Percentiles rank a stretch among this genome's conserved stretches.
phyloP scores from a whole-genome alignment of 2,329 filamentous ascomycete genomes.

The Dryadomyces sulphureus region DNA sequence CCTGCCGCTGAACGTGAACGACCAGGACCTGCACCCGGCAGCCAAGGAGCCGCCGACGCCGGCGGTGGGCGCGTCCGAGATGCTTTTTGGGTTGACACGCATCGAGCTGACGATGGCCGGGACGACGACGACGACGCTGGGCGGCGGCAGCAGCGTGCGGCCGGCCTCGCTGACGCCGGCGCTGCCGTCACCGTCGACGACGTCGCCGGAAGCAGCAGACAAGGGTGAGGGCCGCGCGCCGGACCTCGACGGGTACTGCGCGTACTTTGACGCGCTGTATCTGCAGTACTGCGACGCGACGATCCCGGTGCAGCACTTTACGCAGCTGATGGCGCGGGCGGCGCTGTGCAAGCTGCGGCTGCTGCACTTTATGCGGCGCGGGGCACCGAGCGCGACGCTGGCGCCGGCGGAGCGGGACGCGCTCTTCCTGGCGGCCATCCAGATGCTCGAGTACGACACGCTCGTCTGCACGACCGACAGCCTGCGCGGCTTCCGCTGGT shows the following conservation, averaged over 20 bases:
- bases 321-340: neutral
- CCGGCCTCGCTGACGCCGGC: no score
- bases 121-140: neutral
- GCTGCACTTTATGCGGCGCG: constrained; percentile 9
- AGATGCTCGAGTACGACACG: constrained; percentile 24
- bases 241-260: neutral
- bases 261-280: neutral
- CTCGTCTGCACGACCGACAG: constrained; percentile 15
- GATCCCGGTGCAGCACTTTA: neutral
- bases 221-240: neutral
- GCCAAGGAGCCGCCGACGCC: constrained; percentile 12
- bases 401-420: constrained; percentile 11
- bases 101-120: constrained; percentile 13
- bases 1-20: constrained; percentile 28
- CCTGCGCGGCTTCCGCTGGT: constrained; percentile 21
- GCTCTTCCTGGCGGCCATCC: constrained; percentile 18
- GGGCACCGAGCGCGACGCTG: constrained; percentile 1
- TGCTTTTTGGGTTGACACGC: constrained; percentile 25
- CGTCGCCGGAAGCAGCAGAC: neutral
- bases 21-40: constrained; percentile 28
- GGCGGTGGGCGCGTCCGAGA: constrained; percentile 22
- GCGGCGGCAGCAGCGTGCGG: no score
- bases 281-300: neutral
- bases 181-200: no score
- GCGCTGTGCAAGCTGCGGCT: neutral